Conservation (phyloP, 441 rosid species). For the Gossypium gossypioides region DNA sequence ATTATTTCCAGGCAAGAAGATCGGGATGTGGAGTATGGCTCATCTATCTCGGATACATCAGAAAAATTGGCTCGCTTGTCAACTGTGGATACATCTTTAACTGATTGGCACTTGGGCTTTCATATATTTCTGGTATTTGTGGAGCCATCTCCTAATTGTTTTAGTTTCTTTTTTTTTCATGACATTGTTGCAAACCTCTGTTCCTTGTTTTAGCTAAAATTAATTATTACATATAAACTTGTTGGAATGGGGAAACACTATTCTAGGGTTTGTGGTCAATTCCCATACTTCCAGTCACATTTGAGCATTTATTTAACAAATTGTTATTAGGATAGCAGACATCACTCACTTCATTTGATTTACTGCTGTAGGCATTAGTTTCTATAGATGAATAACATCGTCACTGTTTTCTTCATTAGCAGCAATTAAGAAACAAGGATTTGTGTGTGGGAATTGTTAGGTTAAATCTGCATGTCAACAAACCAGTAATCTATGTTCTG, state of each 20-base stretch:
- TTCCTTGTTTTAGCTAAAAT: background rate
- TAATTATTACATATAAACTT: background rate
- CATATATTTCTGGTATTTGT: slow-evolving; percentile 69
- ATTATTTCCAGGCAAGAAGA: slow-evolving; percentile 65
- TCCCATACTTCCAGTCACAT: background rate
- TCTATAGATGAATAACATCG: background rate
- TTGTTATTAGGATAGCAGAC: background rate
- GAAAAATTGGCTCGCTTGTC: slow-evolving; percentile 61
- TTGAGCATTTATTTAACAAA: background rate
- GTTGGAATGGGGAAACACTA: background rate
- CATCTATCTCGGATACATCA: slow-evolving; percentile 49
- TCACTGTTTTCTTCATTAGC: background rate
- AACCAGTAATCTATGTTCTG: background rate
- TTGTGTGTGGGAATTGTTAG: background rate
- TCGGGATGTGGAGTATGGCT: slow-evolving; percentile 45
- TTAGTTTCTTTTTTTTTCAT: background rate
- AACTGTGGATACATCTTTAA: slow-evolving; percentile 63
- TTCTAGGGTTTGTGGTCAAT: background rate
- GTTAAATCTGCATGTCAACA: slow-evolving; percentile 1
- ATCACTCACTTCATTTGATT: background rate
- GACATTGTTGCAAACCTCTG: background rate
- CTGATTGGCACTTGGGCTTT: slow-evolving; percentile 94
- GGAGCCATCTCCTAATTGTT: background rate
- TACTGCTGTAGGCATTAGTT: slow-evolving; percentile 1
- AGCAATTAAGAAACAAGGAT: background rate